Conservation (phyloP, 164 flowering plant genomes). For the Vitis amurensis region DNA sequence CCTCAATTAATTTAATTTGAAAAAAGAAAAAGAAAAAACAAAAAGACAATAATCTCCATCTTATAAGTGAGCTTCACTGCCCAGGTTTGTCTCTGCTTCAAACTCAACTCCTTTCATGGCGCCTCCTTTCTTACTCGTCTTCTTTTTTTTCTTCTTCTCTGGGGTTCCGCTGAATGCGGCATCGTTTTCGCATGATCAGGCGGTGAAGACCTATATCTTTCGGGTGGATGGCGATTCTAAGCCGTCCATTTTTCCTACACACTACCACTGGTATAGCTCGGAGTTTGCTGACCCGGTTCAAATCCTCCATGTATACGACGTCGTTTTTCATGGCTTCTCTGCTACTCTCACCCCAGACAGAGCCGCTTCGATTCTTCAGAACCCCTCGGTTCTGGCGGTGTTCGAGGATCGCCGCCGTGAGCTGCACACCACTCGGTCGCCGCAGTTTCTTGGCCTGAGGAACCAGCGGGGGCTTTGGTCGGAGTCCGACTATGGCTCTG, state of each 20-base stretch:
- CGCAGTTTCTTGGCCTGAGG: constrained; percentile 85
- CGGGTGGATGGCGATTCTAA: constrained; percentile 60
- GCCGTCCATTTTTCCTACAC: constrained; percentile 84
- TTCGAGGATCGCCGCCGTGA: constrained; percentile 71
- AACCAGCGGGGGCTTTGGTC: constrained; percentile 91
- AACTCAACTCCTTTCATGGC: constrained; percentile 16
- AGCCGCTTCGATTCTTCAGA: constrained; percentile 36
- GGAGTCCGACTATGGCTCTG: constrained; percentile 89
- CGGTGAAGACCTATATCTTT: constrained; percentile 64
- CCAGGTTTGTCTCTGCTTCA: constrained; percentile 4
- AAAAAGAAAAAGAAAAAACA: too few relatives aligned
- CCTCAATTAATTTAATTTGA: background rate
- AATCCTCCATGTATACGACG: constrained; percentile 80
- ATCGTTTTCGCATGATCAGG: background rate
- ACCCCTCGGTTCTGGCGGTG: constrained; percentile 70
- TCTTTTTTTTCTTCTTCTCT: constrained; percentile 16
- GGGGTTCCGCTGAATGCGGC: background rate
- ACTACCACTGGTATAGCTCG: constrained; percentile 85
- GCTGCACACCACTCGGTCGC: constrained; percentile 98
- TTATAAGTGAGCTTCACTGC: background rate
- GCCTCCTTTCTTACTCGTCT: constrained; percentile 6
- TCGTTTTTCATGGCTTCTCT: constrained; percentile 93
- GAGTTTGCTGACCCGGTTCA: constrained; percentile 45
- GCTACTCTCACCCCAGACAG: constrained; percentile 52
- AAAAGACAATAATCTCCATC: background rate